These are phyloP conservation scores for Cryphonectria naterciae DNA, from an alignment of 2,329 filamentous ascomycete genomes.

Conservation along the genomic window DNA sequence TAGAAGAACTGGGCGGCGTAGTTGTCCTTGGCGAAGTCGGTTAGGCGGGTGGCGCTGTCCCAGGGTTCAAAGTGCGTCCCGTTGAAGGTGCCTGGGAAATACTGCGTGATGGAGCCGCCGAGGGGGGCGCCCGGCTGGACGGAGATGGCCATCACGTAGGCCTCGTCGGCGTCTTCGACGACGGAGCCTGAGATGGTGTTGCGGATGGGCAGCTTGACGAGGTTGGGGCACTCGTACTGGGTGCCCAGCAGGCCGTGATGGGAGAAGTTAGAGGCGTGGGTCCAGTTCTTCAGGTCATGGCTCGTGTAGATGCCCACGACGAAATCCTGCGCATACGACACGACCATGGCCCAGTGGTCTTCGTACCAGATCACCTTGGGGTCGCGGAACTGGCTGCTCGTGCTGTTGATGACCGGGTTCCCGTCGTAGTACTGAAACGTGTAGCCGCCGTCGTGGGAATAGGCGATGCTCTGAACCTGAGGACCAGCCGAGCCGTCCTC, in stretches of 20 bases:
- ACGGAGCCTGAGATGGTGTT: slow-evolving; percentile 32
- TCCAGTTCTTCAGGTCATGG: slow-evolving; percentile 62
- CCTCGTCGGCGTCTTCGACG: slow-evolving; percentile 40
- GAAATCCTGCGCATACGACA: slow-evolving; percentile 60
- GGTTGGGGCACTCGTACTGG: slow-evolving; percentile 68
- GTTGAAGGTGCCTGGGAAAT: slow-evolving; percentile 64
- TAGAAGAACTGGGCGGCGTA: slow-evolving; percentile 63
- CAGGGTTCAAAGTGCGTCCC: slow-evolving; percentile 61
- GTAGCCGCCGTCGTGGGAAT: slow-evolving; percentile 64
- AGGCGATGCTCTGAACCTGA: slow-evolving; percentile 64
- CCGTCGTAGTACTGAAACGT: slow-evolving; percentile 61
- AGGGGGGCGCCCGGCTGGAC: slow-evolving; percentile 62
- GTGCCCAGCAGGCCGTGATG: slow-evolving; percentile 54
- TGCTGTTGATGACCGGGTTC: slow-evolving; percentile 64
- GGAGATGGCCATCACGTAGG: slow-evolving; percentile 54
- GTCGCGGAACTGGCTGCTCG: slow-evolving; percentile 63
- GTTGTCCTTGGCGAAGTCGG: slow-evolving; percentile 56
- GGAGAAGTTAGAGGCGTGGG: slow-evolving; percentile 60
- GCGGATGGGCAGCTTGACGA: slow-evolving; percentile 58
- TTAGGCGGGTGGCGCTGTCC: slow-evolving; percentile 46
- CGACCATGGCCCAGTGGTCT: slow-evolving; percentile 60
- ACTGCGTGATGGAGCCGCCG: slow-evolving; percentile 59
- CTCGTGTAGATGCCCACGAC: slow-evolving; percentile 65
- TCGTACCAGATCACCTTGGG: slow-evolving; percentile 66
- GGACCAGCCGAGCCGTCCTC: slow-evolving; percentile 42